Conservation (phyloP, 2,329 filamentous ascomycete species). For the Epichloe gansuensis region DNA sequence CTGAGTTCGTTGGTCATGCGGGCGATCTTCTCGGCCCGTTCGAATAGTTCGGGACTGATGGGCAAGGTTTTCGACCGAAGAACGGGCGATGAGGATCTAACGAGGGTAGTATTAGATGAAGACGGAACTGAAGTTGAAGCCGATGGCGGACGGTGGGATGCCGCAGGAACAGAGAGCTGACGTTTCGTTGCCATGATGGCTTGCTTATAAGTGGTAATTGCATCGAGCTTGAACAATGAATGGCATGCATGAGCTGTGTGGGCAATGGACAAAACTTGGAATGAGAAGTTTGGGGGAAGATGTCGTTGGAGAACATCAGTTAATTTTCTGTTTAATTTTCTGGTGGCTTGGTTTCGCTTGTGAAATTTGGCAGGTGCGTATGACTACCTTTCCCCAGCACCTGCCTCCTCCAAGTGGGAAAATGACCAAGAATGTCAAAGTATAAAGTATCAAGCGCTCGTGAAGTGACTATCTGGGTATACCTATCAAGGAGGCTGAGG, state of each 20-base stretch:
- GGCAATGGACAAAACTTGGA: no score
- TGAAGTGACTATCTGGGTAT: not conserved
- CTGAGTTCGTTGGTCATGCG: conserved; percentile 26
- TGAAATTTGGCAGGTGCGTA: not conserved
- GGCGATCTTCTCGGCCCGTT: conserved; percentile 22
- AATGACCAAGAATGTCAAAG: not conserved
- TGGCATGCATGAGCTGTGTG: no score
- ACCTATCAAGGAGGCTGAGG: not conserved
- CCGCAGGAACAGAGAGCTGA: conserved; percentile 5
- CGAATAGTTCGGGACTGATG: conserved; percentile 8
- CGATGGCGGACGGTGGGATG: not conserved
- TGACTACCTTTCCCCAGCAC: not conserved
- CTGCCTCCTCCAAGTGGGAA: not conserved
- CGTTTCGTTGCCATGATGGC: conserved; percentile 3
- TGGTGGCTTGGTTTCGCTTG: not conserved
- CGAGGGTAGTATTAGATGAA: not conserved
- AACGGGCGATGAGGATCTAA: not conserved
- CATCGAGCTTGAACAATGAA: not conserved
- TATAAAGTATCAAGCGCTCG: not conserved
- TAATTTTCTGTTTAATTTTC: not conserved
- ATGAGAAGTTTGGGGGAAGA: no score
- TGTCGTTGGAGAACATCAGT: no score
- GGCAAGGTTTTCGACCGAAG: not conserved
- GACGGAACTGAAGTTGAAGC: not conserved
- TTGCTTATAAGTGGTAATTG: not conserved